Evolutionary conservation across 805 yeast genomes (phyloP).

Genomic region (Lachancea lanzarotensis): DNA sequence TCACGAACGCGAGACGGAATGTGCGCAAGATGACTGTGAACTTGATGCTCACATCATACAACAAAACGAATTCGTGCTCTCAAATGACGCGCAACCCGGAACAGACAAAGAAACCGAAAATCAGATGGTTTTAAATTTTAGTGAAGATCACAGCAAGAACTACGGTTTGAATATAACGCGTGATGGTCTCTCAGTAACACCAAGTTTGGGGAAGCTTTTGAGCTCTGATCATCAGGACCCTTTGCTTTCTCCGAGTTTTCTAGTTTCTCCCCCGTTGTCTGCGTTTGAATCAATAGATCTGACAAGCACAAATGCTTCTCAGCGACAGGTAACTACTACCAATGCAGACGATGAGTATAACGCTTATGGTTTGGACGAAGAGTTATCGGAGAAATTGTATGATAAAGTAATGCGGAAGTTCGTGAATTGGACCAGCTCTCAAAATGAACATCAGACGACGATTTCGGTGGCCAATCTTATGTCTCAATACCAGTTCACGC

Average conservation of each 20-base stretch:
- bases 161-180: background rate
- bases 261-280: conserved; percentile 1
- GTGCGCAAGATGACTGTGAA: background rate
- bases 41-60: background rate
- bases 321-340: background rate
- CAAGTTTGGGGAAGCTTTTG: conserved; percentile 3
- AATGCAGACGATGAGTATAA: conserved; percentile 8
- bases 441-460: background rate
- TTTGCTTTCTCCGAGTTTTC: conserved; percentile 2
- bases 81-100: background rate
- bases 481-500: conserved; percentile 8
- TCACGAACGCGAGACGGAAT: too few species aligned
- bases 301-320: background rate
- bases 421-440: conserved; percentile 5
- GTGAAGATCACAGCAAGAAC: too few species aligned
- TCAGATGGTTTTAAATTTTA: background rate
- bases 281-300: background rate
- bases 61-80: background rate
- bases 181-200: background rate
- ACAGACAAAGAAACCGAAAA: background rate
- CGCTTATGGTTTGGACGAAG: conserved; percentile 9
- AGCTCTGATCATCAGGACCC: conserved; percentile 2
- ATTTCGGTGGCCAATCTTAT: conserved; percentile 2
- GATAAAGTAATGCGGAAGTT: conserved; percentile 9
- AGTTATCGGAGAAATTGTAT: conserved; percentile 8